Evolutionary conservation across 331 rosid genomes (phyloP).

Genomic region (Phaseolus coccineus): DNA sequence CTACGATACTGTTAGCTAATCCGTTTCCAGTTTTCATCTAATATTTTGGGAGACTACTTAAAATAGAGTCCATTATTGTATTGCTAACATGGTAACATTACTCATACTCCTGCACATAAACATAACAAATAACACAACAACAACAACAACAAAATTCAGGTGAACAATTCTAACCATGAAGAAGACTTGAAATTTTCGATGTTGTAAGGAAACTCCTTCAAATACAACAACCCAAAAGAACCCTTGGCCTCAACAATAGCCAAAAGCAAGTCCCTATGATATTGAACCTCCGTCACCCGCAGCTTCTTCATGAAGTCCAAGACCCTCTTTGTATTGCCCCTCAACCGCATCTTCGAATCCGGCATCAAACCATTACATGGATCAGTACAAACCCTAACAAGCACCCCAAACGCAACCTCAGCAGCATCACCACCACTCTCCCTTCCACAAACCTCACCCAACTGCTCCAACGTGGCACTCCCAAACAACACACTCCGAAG

Average conservation of each 20-base stretch:
- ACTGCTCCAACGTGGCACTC: conserved; percentile 77
- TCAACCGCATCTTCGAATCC: conserved; percentile 61
- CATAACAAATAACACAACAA: background rate
- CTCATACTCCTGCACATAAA: background rate
- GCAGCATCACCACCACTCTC: conserved; percentile 61
- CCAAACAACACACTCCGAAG: conserved; percentile 92
- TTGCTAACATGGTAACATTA: background rate
- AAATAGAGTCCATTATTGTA: background rate
- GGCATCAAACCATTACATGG: conserved; percentile 92
- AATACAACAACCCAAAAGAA: conserved; percentile 72
- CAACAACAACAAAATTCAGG: background rate
- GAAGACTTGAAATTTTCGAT: conserved; percentile 68
- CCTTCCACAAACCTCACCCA: conserved; percentile 70
- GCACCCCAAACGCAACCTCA: conserved; percentile 69
- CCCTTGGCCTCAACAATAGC: conserved; percentile 71
- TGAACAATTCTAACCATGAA: conserved; percentile 71
- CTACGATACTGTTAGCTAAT: background rate
- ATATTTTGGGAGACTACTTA: background rate
- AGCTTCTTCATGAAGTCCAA: conserved; percentile 81
- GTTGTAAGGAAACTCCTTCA: conserved; percentile 91
- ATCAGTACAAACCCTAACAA: conserved; percentile 76
- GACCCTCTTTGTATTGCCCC: conserved; percentile 76
- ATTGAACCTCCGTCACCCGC: conserved; percentile 61
- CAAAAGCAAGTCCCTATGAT: conserved; percentile 78
- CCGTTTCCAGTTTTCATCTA: background rate